Base-by-base conservation (phyloP, 768 basidiomycete genomes). In the Trametes sanguinea region DNA sequence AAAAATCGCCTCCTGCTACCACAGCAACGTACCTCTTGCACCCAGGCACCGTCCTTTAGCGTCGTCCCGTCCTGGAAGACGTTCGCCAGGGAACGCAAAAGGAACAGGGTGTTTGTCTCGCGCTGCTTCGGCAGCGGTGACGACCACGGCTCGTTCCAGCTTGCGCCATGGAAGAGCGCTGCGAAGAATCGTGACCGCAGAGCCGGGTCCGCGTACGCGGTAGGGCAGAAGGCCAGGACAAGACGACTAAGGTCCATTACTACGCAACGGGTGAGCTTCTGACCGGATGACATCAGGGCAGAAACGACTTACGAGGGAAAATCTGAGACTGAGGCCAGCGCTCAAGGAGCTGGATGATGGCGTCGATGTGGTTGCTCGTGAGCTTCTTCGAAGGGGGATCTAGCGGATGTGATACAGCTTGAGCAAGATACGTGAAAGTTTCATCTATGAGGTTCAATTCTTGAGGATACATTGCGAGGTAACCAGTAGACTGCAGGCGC, bases 181-280 rank as follows among this genome's bases (percentile, higher is more conserved):
- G 83, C 78, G 22, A 90, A 80, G 71, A 90, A 86, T 17, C 73
- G 74, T 42, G 81, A 77, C 54, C 81, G 80, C 55, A 81, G 64
- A 48, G 72, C 78, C 1, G 81, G 66, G 4, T 73, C 65, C 2
- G 80, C 75, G 61, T 87, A 81, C 2, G 81, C 76, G 6, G 81
- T 78, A 0, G 87, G 83, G 51, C 81, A 83, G 70, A 82, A 88
- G 2, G 84, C 90, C 17, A 85, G 78, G 14, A 96, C 73, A 42
- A 96, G 78, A 43, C 97, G 87, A 54, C 85, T 80, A 11, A 98
- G 82, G 69, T 98, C 96, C 69, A 98, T 85, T 11, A 95, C 93
- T 94, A 65, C 10, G 14, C 42, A 13, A 51, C 11, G 42, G 53
- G 9, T 45, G 6, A 30, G 40, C 17, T 52, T 44, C 22, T 35